Evolutionary conservation across 179 eudicot genomes (phyloP).

Genomic region (Amaranthus tricolor): DNA sequence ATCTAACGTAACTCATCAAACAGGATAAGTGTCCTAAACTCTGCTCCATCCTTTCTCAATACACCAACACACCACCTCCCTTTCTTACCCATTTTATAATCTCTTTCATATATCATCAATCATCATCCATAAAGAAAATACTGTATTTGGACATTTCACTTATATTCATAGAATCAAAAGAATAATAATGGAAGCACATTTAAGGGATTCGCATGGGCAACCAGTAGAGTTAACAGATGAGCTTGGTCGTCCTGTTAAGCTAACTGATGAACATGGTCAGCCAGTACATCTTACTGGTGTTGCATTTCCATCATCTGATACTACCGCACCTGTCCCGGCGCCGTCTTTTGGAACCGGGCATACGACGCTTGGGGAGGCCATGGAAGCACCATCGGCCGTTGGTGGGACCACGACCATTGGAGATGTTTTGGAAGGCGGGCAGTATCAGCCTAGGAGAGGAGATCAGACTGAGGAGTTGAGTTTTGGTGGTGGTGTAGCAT

Average conservation of each 20-base stretch:
- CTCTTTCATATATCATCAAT: background rate
- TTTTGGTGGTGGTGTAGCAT: background rate
- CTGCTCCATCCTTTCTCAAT: background rate
- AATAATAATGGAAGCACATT: conserved; percentile 51
- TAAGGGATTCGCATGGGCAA: conserved; percentile 66
- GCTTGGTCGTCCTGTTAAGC: conserved; percentile 61
- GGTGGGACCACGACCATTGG: conserved; percentile 14
- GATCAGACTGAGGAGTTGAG: conserved; percentile 12
- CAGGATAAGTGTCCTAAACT: conserved; percentile 14
- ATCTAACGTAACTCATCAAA: background rate
- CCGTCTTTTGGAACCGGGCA: background rate
- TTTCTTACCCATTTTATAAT: background rate
- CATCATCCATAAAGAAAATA: background rate
- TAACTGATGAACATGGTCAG: conserved; percentile 75
- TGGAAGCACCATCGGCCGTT: background rate
- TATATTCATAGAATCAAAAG: too few relatives aligned
- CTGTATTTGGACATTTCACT: background rate
- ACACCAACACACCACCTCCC: background rate
- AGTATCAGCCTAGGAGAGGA: conserved; percentile 33
- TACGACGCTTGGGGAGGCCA: background rate
- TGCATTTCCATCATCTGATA: conserved; percentile 27
- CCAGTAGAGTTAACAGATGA: conserved; percentile 70
- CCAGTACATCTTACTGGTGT: conserved; percentile 72
- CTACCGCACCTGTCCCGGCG: background rate
- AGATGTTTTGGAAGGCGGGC: conserved; percentile 26